These are phyloP conservation scores for Selaginella moellendorffii DNA, from an alignment of 75 land plant species.

Conservation along the genomic window DNA sequence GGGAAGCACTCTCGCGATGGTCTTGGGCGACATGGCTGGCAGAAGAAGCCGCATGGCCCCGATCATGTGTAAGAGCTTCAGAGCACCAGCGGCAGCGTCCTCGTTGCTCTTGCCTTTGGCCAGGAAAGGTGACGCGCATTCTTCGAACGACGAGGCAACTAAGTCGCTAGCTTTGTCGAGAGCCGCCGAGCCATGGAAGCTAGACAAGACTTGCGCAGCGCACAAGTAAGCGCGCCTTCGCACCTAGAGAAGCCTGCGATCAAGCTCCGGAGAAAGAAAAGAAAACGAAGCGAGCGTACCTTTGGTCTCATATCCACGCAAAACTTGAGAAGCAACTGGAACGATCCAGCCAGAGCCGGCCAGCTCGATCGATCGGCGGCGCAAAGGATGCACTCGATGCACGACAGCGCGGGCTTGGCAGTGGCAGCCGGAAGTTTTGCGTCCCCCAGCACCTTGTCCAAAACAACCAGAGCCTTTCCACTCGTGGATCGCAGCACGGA, in stretches of 20 bases:
- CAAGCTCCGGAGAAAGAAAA: too few species aligned
- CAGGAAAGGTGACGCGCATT: constrained; percentile 38
- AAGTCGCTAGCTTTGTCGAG: constrained; percentile 61
- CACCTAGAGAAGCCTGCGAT: constrained; percentile 28
- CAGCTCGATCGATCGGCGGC: constrained; percentile 37
- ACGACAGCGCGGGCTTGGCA: constrained; percentile 37
- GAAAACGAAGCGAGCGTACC: too few species aligned
- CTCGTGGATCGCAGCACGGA: constrained; percentile 35
- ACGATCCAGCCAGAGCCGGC: constrained; percentile 32
- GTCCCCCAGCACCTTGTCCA: constrained; percentile 19
- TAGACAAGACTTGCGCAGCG: constrained; percentile 35
- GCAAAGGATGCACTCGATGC: constrained; percentile 31
- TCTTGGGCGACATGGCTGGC: constrained; percentile 45
- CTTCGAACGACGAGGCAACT: constrained; percentile 43
- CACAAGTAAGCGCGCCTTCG: constrained; percentile 54
- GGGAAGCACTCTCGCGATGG: constrained; percentile 33
- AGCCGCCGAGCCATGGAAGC: constrained; percentile 37
- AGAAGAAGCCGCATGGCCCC: constrained; percentile 52
- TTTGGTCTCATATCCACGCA: constrained; percentile 41
- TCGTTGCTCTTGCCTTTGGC: constrained; percentile 13
- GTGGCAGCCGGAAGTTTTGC: constrained; percentile 17
- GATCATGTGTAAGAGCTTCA: constrained; percentile 54
- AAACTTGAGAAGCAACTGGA: constrained; percentile 32
- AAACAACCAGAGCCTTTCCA: constrained; percentile 15
- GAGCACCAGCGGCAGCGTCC: constrained; percentile 27